A percentile compares a stretch with the other conserved stretches of the same genome.
These are phyloP conservation scores for Aspergillus sp. DNA, from an alignment of 2,329 filamentous ascomycete genomes.

Conservation along the genomic window DNA sequence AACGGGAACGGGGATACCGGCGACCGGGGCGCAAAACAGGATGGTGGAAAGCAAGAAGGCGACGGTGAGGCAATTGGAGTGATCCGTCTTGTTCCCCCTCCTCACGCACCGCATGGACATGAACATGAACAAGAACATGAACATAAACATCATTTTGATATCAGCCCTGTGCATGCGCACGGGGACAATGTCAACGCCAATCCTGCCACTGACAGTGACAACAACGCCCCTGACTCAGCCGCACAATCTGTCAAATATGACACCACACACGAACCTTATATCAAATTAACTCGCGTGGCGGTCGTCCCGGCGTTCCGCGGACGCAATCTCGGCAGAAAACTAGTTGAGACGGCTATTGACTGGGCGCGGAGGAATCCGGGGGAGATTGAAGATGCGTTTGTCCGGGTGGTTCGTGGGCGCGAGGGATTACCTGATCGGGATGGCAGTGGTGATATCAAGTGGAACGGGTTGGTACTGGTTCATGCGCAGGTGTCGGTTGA, in stretches of 20 bases:
- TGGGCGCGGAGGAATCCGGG: conserved; percentile 60
- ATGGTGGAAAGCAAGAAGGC: not conserved
- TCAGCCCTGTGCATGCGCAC: conserved; percentile 10
- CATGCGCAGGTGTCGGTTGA: conserved; percentile 69
- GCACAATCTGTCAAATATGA: no score
- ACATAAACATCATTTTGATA: conserved; percentile 40
- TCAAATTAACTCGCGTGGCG: conserved; percentile 75
- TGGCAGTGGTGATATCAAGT: conserved; percentile 46
- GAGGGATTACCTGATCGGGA: conserved; percentile 1
- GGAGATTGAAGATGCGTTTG: conserved; percentile 31
- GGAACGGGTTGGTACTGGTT: conserved; percentile 68
- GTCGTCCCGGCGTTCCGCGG: conserved; percentile 61
- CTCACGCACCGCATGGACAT: conserved; percentile 48
- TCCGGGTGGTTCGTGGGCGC: conserved; percentile 5
- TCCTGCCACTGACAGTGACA: no score
- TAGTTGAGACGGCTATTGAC: conserved; percentile 61
- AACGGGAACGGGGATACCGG: no score
- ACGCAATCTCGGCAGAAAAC: conserved; percentile 55
- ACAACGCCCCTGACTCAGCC: conserved; percentile 46
- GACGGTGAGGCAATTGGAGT: conserved; percentile 58
- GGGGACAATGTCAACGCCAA: not conserved
- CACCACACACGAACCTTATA: conserved; percentile 53
- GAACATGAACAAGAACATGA: no score
- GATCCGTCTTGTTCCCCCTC: conserved; percentile 74
- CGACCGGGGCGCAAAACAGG: not conserved